A percentile compares a stretch with the other conserved stretches of the same genome.
Conservation (phyloP, 805 yeast species). For the Ogataea populi-albae region DNA sequence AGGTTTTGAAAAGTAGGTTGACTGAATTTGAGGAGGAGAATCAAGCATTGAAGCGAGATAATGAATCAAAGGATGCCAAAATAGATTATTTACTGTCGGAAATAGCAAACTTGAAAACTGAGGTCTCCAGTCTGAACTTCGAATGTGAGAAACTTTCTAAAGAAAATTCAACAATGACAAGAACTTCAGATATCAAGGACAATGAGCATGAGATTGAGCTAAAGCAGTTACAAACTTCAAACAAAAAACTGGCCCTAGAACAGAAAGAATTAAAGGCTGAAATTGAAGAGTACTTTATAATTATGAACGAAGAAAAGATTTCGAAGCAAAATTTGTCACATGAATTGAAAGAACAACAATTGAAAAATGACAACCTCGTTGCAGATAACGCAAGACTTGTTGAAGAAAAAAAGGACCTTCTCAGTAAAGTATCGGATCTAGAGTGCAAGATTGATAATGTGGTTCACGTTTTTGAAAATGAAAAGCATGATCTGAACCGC, state of each 20-base stretch:
- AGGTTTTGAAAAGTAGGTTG: constrained; percentile 45
- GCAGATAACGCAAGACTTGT: constrained; percentile 29
- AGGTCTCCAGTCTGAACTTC: constrained; percentile 42
- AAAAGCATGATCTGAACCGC: constrained; percentile 22
- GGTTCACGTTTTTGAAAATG: constrained; percentile 21
- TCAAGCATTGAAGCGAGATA: constrained; percentile 27
- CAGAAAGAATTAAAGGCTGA: constrained; percentile 34
- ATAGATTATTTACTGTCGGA: constrained; percentile 33
- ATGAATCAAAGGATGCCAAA: constrained; percentile 12
- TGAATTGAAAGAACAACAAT: constrained; percentile 36
- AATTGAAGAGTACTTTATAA: constrained; percentile 34
- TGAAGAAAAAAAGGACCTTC: constrained; percentile 24
- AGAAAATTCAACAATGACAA: constrained; percentile 37
- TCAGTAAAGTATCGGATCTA: constrained; percentile 18
- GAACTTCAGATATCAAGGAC: constrained; percentile 36
- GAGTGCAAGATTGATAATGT: constrained; percentile 8
- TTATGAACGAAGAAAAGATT: constrained; percentile 40
- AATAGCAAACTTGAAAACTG: constrained; percentile 26
- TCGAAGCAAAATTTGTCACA: constrained; percentile 45
- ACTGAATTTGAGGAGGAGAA: constrained; percentile 38
- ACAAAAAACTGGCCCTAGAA: constrained; percentile 39
- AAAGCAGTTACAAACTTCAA: constrained; percentile 39
- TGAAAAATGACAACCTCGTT: constrained; percentile 19
- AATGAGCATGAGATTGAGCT: constrained; percentile 40
- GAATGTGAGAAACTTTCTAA: constrained; percentile 53